Evolutionary conservation across 2,329 filamentous ascomycete genomes (phyloP).

Genomic region (Colletotrichum liriopes): DNA sequence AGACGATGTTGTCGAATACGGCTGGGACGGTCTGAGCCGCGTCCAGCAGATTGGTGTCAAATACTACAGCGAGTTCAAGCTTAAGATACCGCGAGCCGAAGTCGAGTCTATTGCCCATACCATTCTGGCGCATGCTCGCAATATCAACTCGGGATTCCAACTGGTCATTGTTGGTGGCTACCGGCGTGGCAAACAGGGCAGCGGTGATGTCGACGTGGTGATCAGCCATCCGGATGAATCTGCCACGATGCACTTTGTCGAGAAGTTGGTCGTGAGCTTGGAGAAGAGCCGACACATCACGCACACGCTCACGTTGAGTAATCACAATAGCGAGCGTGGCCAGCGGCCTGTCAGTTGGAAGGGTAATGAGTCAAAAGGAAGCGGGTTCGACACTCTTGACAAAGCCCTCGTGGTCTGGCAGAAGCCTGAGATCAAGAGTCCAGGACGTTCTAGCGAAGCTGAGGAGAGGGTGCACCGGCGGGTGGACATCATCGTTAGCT

Average conservation of each 20-base stretch:
- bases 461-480: constrained; percentile 75
- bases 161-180: constrained; percentile 84
- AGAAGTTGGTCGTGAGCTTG: constrained; percentile 78
- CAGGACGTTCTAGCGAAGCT: background rate
- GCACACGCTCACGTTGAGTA: constrained; percentile 82
- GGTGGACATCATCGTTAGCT: constrained; percentile 92
- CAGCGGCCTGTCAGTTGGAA: constrained; percentile 74
- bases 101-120: constrained; percentile 77
- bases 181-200: constrained; percentile 80
- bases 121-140: constrained; percentile 78
- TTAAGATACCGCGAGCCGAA: constrained; percentile 80
- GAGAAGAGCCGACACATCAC: constrained; percentile 82
- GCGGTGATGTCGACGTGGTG: constrained; percentile 89
- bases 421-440: constrained; percentile 63
- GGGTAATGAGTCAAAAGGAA: constrained; percentile 58
- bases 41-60: constrained; percentile 96
- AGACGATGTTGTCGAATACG: constrained; percentile 88
- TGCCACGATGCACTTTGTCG: constrained; percentile 79
- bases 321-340: constrained; percentile 79
- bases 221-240: constrained; percentile 82
- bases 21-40: constrained; percentile 81
- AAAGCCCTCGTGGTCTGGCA: constrained; percentile 97
- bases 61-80: constrained; percentile 88
- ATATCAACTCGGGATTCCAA: constrained; percentile 69
- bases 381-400: constrained; percentile 89